phyloP scores from a whole-genome alignment of 352 stramenopile genomes.

The Pythium insidiosum region DNA sequence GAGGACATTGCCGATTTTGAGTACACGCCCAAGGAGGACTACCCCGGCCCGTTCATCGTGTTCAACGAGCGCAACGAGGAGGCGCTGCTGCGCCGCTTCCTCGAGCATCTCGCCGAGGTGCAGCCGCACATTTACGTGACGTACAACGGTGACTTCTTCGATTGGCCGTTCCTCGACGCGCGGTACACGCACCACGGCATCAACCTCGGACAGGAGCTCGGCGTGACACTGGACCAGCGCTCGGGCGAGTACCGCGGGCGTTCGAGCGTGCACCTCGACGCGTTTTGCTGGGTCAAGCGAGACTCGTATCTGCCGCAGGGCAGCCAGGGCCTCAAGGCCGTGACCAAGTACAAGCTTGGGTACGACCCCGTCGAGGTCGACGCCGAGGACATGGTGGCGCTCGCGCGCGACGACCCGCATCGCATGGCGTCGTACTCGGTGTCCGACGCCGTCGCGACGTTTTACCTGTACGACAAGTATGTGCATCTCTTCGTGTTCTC shows the following conservation, averaged over 20 bases:
- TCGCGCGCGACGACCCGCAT: conserved; percentile 91
- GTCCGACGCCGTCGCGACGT: conserved; percentile 99
- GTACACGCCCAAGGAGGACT: conserved; percentile 95
- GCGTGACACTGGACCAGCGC: conserved; percentile 58
- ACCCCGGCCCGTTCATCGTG: conserved; percentile 91
- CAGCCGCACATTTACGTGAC: conserved; percentile 98
- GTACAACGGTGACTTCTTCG: conserved; percentile 99
- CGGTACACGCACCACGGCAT: conserved; percentile 89
- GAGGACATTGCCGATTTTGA: conserved; percentile 98
- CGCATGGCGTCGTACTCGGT: conserved; percentile 99
- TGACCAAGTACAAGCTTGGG: conserved; percentile 99
- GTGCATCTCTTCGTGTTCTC: conserved; percentile 99
- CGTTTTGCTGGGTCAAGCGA: conserved; percentile 98
- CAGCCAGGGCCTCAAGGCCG: conserved; percentile 97
- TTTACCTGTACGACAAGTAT: conserved; percentile 99
- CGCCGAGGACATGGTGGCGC: conserved; percentile 97
- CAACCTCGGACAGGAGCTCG: conserved; percentile 87
- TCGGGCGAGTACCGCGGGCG: conserved; percentile 90
- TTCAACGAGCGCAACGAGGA: conserved; percentile 94
- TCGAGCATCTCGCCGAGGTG: conserved; percentile 87
- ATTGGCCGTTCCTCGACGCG: conserved; percentile 98
- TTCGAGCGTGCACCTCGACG: conserved; percentile 95
- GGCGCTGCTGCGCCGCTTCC: conserved; percentile 80
- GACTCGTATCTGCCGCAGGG: conserved; percentile 99
- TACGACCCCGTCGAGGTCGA: conserved; percentile 98